Percentiles rank a stretch among this genome's conserved stretches.
Conservation (phyloP, 176 grass and related monocot species). For the Zea luxurians region DNA sequence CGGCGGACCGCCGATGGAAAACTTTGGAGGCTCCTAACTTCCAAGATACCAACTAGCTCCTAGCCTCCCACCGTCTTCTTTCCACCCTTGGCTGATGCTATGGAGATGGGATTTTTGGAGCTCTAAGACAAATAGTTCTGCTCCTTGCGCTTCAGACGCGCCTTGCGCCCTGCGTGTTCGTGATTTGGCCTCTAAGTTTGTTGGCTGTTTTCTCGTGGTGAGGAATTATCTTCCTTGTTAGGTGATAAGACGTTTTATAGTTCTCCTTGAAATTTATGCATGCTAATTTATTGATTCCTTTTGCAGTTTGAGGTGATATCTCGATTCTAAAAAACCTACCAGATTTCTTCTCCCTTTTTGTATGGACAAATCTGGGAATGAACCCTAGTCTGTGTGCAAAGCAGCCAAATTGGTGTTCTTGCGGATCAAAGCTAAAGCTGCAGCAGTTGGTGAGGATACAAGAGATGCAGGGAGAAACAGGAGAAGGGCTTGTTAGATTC, state of each 20-base stretch:
- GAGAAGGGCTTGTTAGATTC: conserved; percentile 11
- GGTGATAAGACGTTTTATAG: neutral
- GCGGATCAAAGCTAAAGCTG: neutral
- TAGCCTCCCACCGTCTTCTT: neutral
- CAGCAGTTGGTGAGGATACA: neutral
- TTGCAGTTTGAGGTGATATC: conserved; percentile 20
- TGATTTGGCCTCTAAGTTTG: neutral
- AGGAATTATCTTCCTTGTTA: neutral
- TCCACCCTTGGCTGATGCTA: neutral
- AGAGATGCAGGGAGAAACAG: neutral
- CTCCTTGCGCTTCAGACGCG: conserved; percentile 22
- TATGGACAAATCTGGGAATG: conserved; percentile 7
- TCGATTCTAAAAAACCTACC: conserved; percentile 4
- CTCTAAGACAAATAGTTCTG: neutral
- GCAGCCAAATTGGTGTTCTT: conserved; percentile 18
- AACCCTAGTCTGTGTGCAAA: neutral
- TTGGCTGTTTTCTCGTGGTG: conserved; percentile 25
- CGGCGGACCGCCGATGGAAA: conserved; percentile 9
- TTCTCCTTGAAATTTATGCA: neutral
- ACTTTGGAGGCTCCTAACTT: conserved; percentile 25
- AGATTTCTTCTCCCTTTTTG: neutral
- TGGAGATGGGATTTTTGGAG: conserved; percentile 34
- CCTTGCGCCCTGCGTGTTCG: neutral
- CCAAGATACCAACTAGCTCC: conserved; percentile 34
- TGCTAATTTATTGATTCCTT: neutral